These are phyloP conservation scores for Prunus mongolica DNA, from an alignment of 306 rosid genomes.

Conservation along the genomic window DNA sequence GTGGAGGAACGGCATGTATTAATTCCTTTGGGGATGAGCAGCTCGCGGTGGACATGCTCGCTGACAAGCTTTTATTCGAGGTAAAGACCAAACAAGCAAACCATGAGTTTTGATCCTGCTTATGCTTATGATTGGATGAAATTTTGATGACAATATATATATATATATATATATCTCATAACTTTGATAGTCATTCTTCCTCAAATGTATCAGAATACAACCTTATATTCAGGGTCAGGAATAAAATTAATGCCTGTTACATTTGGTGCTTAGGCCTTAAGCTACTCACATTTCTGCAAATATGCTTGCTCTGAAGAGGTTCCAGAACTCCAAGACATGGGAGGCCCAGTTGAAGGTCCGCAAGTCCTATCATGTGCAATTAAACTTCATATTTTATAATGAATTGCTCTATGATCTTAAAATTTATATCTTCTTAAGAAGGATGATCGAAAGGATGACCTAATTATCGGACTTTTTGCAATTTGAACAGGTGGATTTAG, in stretches of 20 bases:
- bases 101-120: not conserved
- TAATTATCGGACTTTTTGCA: slow-evolving; percentile 7
- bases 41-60: slow-evolving; percentile 95
- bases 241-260: not conserved
- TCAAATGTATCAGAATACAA: not conserved
- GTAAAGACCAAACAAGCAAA: slow-evolving; percentile 30
- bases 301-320: slow-evolving; percentile 96
- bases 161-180: too few relatives aligned
- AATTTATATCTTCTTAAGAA: not conserved
- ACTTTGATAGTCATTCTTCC: too few relatives aligned
- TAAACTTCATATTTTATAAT: not conserved
- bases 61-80: slow-evolving; percentile 88
- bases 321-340: slow-evolving; percentile 99
- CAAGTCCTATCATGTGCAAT: not conserved
- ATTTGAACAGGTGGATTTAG: slow-evolving; percentile 81
- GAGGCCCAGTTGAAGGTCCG: slow-evolving; percentile 92
- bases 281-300: slow-evolving; percentile 86
- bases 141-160: not conserved
- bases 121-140: not conserved
- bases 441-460: not conserved
- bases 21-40: slow-evolving; percentile 97
- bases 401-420: not conserved
- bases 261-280: slow-evolving; percentile 58
- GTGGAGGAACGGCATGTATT: slow-evolving; percentile 98
- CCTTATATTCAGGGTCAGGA: too few relatives aligned